Conservation (phyloP, 139 green algal genomes). For the Coelastrella sp. region DNA sequence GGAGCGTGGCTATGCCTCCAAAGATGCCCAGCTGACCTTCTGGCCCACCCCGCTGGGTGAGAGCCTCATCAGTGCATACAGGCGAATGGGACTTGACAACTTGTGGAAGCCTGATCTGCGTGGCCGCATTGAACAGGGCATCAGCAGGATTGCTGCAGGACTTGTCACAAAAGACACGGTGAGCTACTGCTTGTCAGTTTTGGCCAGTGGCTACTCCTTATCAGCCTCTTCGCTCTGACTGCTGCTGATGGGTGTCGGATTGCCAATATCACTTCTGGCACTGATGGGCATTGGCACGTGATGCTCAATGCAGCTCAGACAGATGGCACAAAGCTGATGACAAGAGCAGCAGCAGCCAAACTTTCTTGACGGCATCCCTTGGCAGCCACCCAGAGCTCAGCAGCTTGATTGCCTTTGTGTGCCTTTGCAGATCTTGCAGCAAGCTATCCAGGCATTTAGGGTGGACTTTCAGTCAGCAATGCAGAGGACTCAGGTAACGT, state of each 20-base stretch:
- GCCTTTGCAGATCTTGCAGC: constrained; percentile 66
- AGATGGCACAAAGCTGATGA: neutral
- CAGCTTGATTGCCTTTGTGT: neutral
- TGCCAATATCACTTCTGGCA: neutral
- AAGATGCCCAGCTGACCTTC: constrained; percentile 83
- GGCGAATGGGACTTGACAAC: constrained; percentile 84
- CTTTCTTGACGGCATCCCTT: neutral
- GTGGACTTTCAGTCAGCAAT: constrained; percentile 69
- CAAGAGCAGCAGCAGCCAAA: neutral
- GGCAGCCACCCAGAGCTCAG: neutral
- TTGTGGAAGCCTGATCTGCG: constrained; percentile 87
- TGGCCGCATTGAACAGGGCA: constrained; percentile 89
- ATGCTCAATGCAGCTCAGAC: neutral
- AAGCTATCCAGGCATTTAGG: constrained; percentile 75
- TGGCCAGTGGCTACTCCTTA: neutral
- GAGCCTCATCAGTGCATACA: constrained; percentile 85
- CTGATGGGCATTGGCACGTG: too few relatives aligned
- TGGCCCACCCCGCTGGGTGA: constrained; percentile 87
- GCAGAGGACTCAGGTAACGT: constrained; percentile 45
- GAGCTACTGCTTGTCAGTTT: neutral
- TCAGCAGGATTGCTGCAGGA: constrained; percentile 79
- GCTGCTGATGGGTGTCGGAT: neutral
- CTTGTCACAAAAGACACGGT: constrained; percentile 39
- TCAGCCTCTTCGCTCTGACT: neutral
- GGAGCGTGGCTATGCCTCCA: constrained; percentile 82